Conservation (phyloP, 805 yeast species). For the Yarrowia osloensis region DNA sequence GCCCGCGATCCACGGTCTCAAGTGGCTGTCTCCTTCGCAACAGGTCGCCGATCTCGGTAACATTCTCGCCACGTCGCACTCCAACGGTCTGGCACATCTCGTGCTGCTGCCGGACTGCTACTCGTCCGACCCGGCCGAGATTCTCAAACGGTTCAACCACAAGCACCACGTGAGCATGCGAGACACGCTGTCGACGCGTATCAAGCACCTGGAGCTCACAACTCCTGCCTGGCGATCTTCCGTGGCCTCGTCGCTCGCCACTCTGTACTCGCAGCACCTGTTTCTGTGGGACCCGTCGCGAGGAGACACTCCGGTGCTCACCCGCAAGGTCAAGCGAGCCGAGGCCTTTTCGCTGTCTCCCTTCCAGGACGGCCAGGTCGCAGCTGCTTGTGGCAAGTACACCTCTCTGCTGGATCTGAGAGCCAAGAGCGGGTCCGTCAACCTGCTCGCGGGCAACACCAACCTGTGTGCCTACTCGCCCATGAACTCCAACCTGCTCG, state of each 20-base stretch:
- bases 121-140: slow-evolving; percentile 62
- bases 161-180: slow-evolving; percentile 53
- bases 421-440: slow-evolving; percentile 49
- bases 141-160: slow-evolving; percentile 78
- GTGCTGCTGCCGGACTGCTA: slow-evolving; percentile 63
- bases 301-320: slow-evolving; percentile 59
- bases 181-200: slow-evolving; percentile 38
- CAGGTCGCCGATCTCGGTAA: slow-evolving; percentile 48
- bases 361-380: slow-evolving; percentile 53
- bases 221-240: slow-evolving; percentile 50
- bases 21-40: slow-evolving; percentile 45
- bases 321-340: slow-evolving; percentile 55
- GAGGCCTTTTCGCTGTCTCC: slow-evolving; percentile 53
- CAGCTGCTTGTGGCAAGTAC: slow-evolving; percentile 66
- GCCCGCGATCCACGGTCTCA: slow-evolving; percentile 53
- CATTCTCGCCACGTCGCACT: slow-evolving; percentile 66
- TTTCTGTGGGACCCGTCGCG: slow-evolving; percentile 75
- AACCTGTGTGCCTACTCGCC: slow-evolving; percentile 63
- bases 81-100: slow-evolving; percentile 71
- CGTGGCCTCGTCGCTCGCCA: slow-evolving; percentile 51
- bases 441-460: slow-evolving; percentile 47
- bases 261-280: slow-evolving; percentile 67
- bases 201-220: slow-evolving; percentile 46
- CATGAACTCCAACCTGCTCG: slow-evolving; percentile 58
- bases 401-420: slow-evolving; percentile 73